These are phyloP conservation scores for Rhodotorula paludigena DNA, from an alignment of 768 basidiomycete species.

Conservation along the genomic window DNA sequence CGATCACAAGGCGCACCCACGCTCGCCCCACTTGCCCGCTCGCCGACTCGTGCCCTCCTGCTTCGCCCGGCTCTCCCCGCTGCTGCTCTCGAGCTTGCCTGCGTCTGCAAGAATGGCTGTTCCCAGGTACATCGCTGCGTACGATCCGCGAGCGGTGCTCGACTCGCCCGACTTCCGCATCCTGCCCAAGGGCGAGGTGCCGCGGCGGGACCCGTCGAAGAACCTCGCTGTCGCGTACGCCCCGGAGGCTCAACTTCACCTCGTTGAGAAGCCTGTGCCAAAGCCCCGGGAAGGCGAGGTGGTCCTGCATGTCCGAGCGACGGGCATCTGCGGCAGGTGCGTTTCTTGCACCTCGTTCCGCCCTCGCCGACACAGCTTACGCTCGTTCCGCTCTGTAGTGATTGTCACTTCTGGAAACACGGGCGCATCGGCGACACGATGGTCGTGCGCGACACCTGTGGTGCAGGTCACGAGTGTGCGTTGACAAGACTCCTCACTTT, in stretches of 20 bases:
- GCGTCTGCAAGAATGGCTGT: too few relatives aligned
- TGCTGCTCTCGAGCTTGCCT: too few relatives aligned
- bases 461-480: conserved; percentile 22
- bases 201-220: conserved; percentile 38
- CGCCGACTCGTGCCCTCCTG: too few relatives aligned
- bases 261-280: conserved; percentile 47
- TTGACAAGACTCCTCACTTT: too few relatives aligned
- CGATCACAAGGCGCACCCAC: too few relatives aligned
- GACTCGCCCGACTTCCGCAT: conserved; percentile 46
- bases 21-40: too few relatives aligned
- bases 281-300: conserved; percentile 13
- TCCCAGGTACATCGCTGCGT: conserved; percentile 41
- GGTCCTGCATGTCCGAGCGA: conserved; percentile 47
- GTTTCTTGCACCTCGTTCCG: neutral
- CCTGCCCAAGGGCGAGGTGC: conserved; percentile 32
- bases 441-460: conserved; percentile 45
- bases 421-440: conserved; percentile 46
- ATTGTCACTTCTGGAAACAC: conserved; percentile 42
- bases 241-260: conserved; percentile 35
- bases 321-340: conserved; percentile 50
- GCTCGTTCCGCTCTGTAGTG: neutral
- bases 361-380: neutral
- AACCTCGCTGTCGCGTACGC: conserved; percentile 48
- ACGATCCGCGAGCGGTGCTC: conserved; percentile 46
- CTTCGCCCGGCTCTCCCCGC: too few relatives aligned